These are phyloP conservation scores for Secale cereale DNA, from an alignment of 176 grass and related monocot species.

Conservation along the genomic window DNA sequence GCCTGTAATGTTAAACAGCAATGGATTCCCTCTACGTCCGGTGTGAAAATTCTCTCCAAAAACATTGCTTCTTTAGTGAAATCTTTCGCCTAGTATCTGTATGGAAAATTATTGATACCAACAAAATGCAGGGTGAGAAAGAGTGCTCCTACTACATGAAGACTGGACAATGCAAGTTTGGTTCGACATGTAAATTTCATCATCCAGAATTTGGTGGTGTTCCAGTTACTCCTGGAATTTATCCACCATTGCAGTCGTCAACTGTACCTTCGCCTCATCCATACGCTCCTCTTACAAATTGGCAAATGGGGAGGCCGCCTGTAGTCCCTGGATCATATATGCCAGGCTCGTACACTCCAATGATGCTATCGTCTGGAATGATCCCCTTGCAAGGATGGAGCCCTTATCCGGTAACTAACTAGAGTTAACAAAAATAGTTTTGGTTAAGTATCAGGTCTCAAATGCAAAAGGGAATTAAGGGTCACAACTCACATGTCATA, in stretches of 20 bases:
- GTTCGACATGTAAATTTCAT: conserved; percentile 89
- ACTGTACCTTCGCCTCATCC: conserved; percentile 53
- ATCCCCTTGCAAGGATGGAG: conserved; percentile 86
- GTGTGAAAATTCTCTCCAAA: conserved; percentile 42
- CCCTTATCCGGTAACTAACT: conserved; percentile 69
- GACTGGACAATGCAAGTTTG: conserved; percentile 94
- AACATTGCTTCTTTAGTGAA: conserved; percentile 15
- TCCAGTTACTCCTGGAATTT: conserved; percentile 52
- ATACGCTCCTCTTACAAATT: conserved; percentile 60
- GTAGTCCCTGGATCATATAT: conserved; percentile 65
- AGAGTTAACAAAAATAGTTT: conserved; percentile 12
- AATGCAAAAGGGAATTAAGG: conserved; percentile 20
- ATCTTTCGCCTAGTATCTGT: not conserved
- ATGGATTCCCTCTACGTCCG: conserved; percentile 69
- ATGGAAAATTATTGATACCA: conserved; percentile 20
- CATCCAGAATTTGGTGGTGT: conserved; percentile 61
- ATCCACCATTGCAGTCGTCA: conserved; percentile 61
- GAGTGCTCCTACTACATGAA: conserved; percentile 97
- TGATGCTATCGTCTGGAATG: conserved; percentile 80
- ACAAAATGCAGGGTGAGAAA: conserved; percentile 84
- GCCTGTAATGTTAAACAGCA: conserved; percentile 67
- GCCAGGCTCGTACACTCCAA: conserved; percentile 59
- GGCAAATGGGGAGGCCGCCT: conserved; percentile 72
- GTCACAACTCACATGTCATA: not conserved
- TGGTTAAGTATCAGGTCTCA: not conserved